Evolutionary conservation across 106 monocot genomes (phyloP).

Genomic region (Dendrobium chrysotoxum): DNA sequence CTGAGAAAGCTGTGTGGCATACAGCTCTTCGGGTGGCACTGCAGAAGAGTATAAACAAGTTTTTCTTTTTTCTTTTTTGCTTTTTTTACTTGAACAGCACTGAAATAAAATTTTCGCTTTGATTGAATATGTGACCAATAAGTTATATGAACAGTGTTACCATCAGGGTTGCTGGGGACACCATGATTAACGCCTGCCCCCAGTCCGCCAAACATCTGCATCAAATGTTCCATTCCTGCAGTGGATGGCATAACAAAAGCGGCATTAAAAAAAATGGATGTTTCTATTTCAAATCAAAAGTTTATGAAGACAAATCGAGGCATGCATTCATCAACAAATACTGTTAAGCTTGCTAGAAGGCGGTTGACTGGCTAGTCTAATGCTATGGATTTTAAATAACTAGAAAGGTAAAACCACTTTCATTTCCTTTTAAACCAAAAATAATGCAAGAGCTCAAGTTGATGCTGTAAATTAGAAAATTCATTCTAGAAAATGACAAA

Average conservation of each 20-base stretch:
- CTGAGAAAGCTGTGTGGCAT: constrained; percentile 83
- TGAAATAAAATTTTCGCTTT: not conserved
- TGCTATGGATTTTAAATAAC: not conserved
- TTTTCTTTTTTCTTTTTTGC: not conserved
- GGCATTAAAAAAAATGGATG: not conserved
- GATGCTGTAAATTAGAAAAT: not conserved
- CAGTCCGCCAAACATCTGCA: constrained; percentile 72
- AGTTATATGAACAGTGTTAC: constrained; percentile 16
- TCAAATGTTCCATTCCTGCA: constrained; percentile 44
- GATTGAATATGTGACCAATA: not conserved
- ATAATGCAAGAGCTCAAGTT: not conserved
- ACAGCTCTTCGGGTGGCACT: constrained; percentile 90
- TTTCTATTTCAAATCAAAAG: not conserved
- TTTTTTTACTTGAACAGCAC: not conserved
- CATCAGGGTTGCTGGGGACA: constrained; percentile 33
- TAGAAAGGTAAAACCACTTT: not conserved
- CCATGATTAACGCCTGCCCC: constrained; percentile 46
- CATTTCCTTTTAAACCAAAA: not conserved
- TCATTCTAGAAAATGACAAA: too few relatives aligned
- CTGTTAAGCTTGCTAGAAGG: too few relatives aligned
- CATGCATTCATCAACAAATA: not conserved
- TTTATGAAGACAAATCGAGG: not conserved
- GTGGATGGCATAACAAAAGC: not conserved
- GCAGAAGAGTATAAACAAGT: constrained; percentile 9
- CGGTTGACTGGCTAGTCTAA: not conserved